Conservation (phyloP, 164 flowering plant genomes). For the Echeveria elegans region DNA sequence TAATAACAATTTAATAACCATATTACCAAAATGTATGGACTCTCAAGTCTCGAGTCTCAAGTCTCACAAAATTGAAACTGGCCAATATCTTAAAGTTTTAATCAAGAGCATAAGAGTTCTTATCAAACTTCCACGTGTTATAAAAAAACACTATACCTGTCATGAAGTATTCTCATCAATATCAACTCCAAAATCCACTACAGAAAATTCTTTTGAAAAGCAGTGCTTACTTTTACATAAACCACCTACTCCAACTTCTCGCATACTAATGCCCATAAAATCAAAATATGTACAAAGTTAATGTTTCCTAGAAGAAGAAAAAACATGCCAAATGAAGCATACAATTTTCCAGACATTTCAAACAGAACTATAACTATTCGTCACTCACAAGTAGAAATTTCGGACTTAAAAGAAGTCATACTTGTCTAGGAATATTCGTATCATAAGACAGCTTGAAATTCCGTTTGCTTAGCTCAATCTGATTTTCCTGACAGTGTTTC, state of each 20-base stretch:
- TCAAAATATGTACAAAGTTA: not conserved
- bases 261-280: not conserved
- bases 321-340: not conserved
- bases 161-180: not conserved
- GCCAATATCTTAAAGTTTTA: not conserved
- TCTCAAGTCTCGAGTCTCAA: too few relatives aligned
- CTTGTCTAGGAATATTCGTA: constrained; percentile 96
- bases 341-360: not conserved
- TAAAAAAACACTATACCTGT: too few relatives aligned
- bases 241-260: not conserved
- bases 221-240: too few relatives aligned
- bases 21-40: too few relatives aligned
- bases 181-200: too few relatives aligned
- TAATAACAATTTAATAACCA: too few relatives aligned
- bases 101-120: not conserved
- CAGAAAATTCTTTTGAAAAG: constrained; percentile 32
- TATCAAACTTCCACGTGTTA: not conserved
- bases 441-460: constrained; percentile 88
- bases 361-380: not conserved
- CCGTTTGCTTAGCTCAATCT: constrained; percentile 37
- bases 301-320: too few relatives aligned
- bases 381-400: not conserved
- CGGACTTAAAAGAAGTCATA: constrained; percentile 12
- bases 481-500: constrained; percentile 55
- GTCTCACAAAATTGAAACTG: not conserved